Evolutionary conservation across 768 basidiomycete species (phyloP).

Genomic region (Agrocybe praecox): DNA sequence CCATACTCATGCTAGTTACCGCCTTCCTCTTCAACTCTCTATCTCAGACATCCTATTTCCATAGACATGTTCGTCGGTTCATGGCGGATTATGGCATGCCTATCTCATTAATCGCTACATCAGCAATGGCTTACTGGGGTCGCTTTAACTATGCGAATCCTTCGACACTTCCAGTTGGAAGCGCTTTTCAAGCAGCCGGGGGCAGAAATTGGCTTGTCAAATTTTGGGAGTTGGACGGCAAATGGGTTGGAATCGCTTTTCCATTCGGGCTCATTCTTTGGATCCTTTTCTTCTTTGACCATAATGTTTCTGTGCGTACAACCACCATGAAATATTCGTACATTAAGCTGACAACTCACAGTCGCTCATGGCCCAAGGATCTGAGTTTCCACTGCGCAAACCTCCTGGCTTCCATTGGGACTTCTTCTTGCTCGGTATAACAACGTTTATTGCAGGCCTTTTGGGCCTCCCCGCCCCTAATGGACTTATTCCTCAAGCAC

Average conservation of each 20-base stretch:
- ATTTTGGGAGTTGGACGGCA: constrained; percentile 87
- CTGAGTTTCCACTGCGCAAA: constrained; percentile 87
- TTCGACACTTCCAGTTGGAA: constrained; percentile 66
- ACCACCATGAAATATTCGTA: background rate
- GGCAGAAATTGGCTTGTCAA: constrained; percentile 81
- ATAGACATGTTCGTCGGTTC: constrained; percentile 74
- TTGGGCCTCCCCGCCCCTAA: constrained; percentile 88
- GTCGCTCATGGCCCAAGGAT: constrained; percentile 92
- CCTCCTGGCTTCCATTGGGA: constrained; percentile 88
- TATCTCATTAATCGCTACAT: constrained; percentile 74
- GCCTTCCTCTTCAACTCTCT: constrained; percentile 75
- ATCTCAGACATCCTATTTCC: constrained; percentile 66
- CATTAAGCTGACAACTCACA: constrained; percentile 27
- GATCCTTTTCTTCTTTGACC: constrained; percentile 94
- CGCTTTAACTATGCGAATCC: constrained; percentile 63
- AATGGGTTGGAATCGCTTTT: constrained; percentile 88
- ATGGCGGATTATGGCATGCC: constrained; percentile 92
- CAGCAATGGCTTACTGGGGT: constrained; percentile 88
- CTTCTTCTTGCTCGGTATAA: constrained; percentile 89
- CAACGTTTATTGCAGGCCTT: constrained; percentile 88
- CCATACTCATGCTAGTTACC: constrained; percentile 73
- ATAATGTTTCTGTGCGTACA: constrained; percentile 83
- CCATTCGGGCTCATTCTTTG: constrained; percentile 90
- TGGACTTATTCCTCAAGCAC: constrained; percentile 84
- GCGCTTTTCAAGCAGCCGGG: constrained; percentile 71